Percentiles rank a stretch among this genome's conserved stretches.
Evolutionary conservation across 129 eudicot species (phyloP).

Genomic region (Helichrysum umbraculigerum): DNA sequence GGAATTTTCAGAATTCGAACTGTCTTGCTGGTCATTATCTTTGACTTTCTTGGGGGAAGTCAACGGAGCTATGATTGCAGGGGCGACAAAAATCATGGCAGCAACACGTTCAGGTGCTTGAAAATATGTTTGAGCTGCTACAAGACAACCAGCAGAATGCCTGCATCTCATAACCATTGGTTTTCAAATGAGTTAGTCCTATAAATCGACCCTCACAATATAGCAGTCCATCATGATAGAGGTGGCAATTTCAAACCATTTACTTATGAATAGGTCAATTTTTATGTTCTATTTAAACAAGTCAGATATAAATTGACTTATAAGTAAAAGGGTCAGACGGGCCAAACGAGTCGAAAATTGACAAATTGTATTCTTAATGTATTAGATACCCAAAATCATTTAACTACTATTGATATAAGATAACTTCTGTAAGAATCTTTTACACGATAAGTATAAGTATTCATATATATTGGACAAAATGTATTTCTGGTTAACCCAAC

Average conservation of each 20-base stretch:
- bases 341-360: background rate
- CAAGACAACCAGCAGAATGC: constrained; percentile 94
- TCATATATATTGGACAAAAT: background rate
- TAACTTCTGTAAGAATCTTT: background rate
- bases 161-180: constrained; percentile 44
- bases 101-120: constrained; percentile 93
- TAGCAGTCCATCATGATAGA: background rate
- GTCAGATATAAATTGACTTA: background rate
- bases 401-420: background rate
- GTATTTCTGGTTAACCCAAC: background rate
- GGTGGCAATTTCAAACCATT: background rate
- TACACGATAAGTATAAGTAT: background rate
- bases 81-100: constrained; percentile 90
- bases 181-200: constrained; percentile 11
- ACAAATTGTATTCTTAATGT: background rate
- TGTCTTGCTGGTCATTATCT: constrained; percentile 39
- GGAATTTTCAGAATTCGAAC: constrained; percentile 37
- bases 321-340: background rate
- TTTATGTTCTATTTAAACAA: too few relatives aligned
- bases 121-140: constrained; percentile 82
- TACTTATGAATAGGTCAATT: background rate
- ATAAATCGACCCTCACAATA: background rate
- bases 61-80: constrained; percentile 82
- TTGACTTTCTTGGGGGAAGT: constrained; percentile 36
- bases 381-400: background rate